Evolutionary conservation across 2,329 filamentous ascomycete genomes (phyloP).

Genomic region (Aspergillus unguis): DNA sequence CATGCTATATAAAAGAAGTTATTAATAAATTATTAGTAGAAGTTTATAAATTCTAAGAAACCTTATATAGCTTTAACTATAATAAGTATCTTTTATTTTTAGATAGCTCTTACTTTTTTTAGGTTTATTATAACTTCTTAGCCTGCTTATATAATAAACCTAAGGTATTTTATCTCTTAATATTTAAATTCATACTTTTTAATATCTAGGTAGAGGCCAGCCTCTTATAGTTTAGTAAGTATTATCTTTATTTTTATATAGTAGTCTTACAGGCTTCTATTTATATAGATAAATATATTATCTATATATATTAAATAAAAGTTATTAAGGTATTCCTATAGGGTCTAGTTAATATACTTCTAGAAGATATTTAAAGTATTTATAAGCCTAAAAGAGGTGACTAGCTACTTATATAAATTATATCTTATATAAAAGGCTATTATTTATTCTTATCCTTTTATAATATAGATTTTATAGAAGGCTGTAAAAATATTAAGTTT

Average conservation of each 20-base stretch:
- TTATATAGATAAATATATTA: slow-evolving; percentile 18
- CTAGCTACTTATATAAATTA: slow-evolving; percentile 27
- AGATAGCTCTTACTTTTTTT: not conserved
- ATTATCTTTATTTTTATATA: not conserved
- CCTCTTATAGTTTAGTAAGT: not conserved
- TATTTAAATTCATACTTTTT: not conserved
- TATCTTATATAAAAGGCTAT: too few relatives aligned
- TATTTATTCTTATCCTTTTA: not conserved
- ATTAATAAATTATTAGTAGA: not conserved
- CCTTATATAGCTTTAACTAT: not conserved
- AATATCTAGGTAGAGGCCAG: not conserved
- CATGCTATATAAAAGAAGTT: not conserved
- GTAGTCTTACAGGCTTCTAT: not conserved
- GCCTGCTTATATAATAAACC: not conserved
- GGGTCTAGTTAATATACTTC: slow-evolving; percentile 13
- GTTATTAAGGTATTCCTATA: slow-evolving; percentile 11
- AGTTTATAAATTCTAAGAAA: not conserved
- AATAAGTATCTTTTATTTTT: not conserved
- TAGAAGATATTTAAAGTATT: slow-evolving; percentile 18
- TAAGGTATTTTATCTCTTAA: not conserved
- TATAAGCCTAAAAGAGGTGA: slow-evolving; percentile 26
- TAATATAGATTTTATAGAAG: not conserved
- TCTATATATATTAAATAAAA: slow-evolving; percentile 14
- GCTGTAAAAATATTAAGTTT: not conserved
- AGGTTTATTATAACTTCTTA: not conserved